These are phyloP conservation scores for Cyanidioschyzon merolae DNA, from an alignment of 23 red algal species.

Conservation along the genomic window DNA sequence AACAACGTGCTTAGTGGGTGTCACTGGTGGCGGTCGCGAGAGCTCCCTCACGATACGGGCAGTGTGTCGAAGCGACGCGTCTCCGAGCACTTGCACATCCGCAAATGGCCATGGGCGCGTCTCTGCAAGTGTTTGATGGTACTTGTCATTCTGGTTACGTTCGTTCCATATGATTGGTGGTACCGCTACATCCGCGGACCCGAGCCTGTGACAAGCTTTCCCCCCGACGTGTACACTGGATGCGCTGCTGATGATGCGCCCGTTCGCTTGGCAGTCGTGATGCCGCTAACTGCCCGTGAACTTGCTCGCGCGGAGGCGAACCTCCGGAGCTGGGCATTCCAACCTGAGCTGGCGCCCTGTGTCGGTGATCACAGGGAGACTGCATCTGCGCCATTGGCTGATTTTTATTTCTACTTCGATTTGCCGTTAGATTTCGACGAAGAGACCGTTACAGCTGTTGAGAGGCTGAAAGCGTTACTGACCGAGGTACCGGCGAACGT, in stretches of 20 bases:
- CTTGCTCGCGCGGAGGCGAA: background rate
- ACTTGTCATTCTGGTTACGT: background rate
- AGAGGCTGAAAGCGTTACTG: background rate
- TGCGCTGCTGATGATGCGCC: slow-evolving; percentile 16
- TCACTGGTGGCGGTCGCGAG: too few relatives aligned
- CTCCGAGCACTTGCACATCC: background rate
- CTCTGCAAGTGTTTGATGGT: background rate
- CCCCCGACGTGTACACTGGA: background rate
- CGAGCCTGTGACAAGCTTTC: background rate
- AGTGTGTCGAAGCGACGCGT: background rate
- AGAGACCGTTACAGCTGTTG: background rate
- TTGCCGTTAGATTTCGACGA: slow-evolving; percentile 4
- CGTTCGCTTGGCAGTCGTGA: slow-evolving; percentile 19
- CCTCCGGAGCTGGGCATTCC: background rate
- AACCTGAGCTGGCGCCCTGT: background rate
- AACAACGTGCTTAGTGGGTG: too few relatives aligned
- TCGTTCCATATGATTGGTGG: slow-evolving; percentile 6
- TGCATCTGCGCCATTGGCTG: background rate
- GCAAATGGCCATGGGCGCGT: background rate
- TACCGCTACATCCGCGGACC: background rate
- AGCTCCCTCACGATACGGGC: too few relatives aligned
- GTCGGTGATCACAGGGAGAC: background rate
- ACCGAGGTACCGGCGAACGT: background rate
- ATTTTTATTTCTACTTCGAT: slow-evolving; percentile 65
- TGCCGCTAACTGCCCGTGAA: slow-evolving; percentile 18